phyloP scores from a whole-genome alignment of 2,329 filamentous ascomycete genomes.

The Fusarium nurragi region DNA sequence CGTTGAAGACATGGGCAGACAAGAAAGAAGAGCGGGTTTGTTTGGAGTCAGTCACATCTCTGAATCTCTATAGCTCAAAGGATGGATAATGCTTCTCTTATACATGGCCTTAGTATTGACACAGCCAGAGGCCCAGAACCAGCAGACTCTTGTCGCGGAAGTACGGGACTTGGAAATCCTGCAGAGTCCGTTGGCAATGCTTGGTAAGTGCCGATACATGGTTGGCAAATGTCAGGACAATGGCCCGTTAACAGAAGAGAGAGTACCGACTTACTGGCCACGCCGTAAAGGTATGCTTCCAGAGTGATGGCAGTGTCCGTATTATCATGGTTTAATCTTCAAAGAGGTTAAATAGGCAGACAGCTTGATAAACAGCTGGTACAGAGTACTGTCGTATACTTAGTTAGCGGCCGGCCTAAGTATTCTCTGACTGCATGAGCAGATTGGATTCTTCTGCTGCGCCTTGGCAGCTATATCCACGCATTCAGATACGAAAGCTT shows the following conservation, averaged over 20 bases:
- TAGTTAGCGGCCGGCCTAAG: neutral
- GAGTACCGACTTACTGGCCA: neutral
- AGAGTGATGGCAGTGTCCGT: neutral
- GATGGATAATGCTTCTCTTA: constrained; percentile 16
- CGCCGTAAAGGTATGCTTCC: neutral
- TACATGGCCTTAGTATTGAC: constrained; percentile 12
- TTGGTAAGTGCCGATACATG: neutral
- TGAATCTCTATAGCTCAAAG: neutral
- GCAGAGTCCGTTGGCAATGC: constrained; percentile 21
- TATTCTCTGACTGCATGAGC: neutral
- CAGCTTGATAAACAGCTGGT: neutral
- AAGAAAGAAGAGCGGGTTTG: neutral
- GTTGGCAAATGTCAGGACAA: neutral
- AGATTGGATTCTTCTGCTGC: neutral
- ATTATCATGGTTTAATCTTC: neutral
- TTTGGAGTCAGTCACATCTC: neutral
- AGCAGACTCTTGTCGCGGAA: constrained; percentile 22
- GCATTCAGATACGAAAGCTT: constrained; percentile 1
- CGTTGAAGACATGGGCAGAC: neutral
- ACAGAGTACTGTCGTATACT: neutral
- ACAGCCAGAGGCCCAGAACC: constrained; percentile 10
- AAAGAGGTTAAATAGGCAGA: neutral
- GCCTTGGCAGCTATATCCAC: constrained; percentile 3
- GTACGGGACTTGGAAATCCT: constrained; percentile 36
- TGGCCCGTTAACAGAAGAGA: neutral